A percentile compares a stretch with the other conserved stretches of the same genome.
These are phyloP conservation scores for Podaxis sp. DNA, from an alignment of 768 basidiomycete genomes.

Conservation along the genomic window DNA sequence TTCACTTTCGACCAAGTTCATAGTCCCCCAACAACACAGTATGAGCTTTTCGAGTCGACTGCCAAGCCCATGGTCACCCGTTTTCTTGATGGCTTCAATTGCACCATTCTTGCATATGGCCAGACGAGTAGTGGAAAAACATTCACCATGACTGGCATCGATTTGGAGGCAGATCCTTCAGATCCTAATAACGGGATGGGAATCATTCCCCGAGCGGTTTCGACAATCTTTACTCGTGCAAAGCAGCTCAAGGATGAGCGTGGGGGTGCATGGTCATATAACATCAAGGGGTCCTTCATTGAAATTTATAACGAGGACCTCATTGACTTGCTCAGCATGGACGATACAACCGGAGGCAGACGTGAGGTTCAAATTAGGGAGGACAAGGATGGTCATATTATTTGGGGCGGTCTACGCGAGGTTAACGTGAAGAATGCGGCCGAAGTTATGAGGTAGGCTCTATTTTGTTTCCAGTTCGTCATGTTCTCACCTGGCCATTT, in stretches of 20 bases:
- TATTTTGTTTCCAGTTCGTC: slow-evolving; percentile 17
- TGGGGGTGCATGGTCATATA: slow-evolving; percentile 72
- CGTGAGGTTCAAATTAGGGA: slow-evolving; percentile 95
- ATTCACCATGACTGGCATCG: slow-evolving; percentile 96
- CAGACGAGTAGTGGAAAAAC: slow-evolving; percentile 98
- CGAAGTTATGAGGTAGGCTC: slow-evolving; percentile 90
- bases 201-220: slow-evolving; percentile 92
- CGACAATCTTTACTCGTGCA: slow-evolving; percentile 80
- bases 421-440: slow-evolving; percentile 77
- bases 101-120: slow-evolving; percentile 96
- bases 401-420: slow-evolving; percentile 95
- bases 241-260: slow-evolving; percentile 78
- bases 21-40: slow-evolving; percentile 80
- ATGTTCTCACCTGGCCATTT: slow-evolving; percentile 14
- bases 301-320: slow-evolving; percentile 99
- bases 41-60: slow-evolving; percentile 81
- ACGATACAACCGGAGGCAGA: slow-evolving; percentile 62
- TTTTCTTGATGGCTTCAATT: slow-evolving; percentile 94
- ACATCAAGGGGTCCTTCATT: slow-evolving; percentile 88
- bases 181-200: slow-evolving; percentile 86
- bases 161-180: slow-evolving; percentile 84
- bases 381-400: slow-evolving; percentile 94
- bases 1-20: slow-evolving; percentile 97
- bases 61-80: slow-evolving; percentile 83
- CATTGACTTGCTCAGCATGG: slow-evolving; percentile 85